Percentiles rank a stretch among this genome's conserved stretches.
Evolutionary conservation across 2,329 filamentous ascomycete species (phyloP).

Genomic region (Aspergillus ustus): DNA sequence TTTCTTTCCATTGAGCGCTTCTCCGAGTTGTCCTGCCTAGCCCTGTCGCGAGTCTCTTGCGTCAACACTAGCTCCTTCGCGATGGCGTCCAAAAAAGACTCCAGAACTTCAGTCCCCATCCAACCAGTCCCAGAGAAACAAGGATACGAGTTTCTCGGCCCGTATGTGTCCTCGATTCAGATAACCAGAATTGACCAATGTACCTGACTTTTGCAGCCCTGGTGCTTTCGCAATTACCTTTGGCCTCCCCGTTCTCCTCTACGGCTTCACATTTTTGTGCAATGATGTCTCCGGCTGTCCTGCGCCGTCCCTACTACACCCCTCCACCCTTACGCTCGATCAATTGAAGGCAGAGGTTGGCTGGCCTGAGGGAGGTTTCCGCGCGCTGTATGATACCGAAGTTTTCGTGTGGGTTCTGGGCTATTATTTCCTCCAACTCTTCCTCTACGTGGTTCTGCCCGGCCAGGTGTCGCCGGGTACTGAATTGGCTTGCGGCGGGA

Average conservation of each 20-base stretch:
- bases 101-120: constrained; percentile 36
- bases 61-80: background rate
- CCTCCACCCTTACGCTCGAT: constrained; percentile 71
- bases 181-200: background rate
- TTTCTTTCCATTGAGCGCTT: background rate
- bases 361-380: constrained; percentile 75
- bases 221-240: constrained; percentile 80
- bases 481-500: constrained; percentile 70
- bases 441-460: constrained; percentile 77
- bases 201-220: constrained; percentile 54
- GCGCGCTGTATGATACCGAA: constrained; percentile 70
- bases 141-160: constrained; percentile 54
- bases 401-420: constrained; percentile 72
- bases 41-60: background rate
- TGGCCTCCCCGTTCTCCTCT: constrained; percentile 77
- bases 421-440: constrained; percentile 77
- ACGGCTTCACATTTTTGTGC: constrained; percentile 81
- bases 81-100: constrained; percentile 40
- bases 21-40: background rate
- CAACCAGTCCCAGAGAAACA: constrained; percentile 46
- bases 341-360: constrained; percentile 79
- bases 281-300: constrained; percentile 94
- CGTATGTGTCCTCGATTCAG: constrained; percentile 41
- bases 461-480: constrained; percentile 73
- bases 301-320: constrained; percentile 76